Evolutionary conservation across 2,329 filamentous ascomycete species (phyloP), one percentile per base, ranked within the genome.

Genomic region (Diaporthe aspalathi): DNA sequence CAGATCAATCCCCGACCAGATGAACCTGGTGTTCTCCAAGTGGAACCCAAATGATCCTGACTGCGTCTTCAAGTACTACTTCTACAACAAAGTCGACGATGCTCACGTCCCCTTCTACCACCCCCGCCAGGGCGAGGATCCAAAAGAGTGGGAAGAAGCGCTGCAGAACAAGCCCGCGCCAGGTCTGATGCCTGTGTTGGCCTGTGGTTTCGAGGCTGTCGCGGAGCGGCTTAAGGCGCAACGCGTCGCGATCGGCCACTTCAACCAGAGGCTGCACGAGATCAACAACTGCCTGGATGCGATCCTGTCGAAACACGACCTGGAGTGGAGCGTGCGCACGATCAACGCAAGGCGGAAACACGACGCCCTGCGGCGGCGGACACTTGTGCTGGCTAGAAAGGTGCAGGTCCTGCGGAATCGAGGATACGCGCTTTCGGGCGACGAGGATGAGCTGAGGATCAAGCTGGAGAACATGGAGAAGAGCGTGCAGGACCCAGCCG

Each of bases 11-110:
- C 86, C 90, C 24, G 91, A 94, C 70, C 93, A 95, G 80, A 93
- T 95, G 80, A 85, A 87, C 73, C 85, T 90, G 32, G 86, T 96
- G 50, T 84, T 89, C 67, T 85, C 89, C 72, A 94, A 95, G 82
- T 96, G 93, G 93, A 87, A 93, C 73, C 90, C 92, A 1, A 81
- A 86, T 32, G 88, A 86, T 79, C 86, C 89, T 27, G 90, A 89
- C 78, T 94, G 92, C 76, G 89, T 88, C 35, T 94, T 96, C 83
- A 92, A 94, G 80, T 86, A 93, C 78, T 95, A 95, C 84, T 94
- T 96, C 80, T 97, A 96, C 86, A 96, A 96, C 83, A 90, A 93
- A 75, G 93, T 95, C 74, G 91, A 92, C 74, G 89, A 92, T 77
- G 88, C 89, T 67, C 88, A 88, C 78, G 91, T 92, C n/a, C 92